phyloP scores from a whole-genome alignment of 2,329 filamentous ascomycete species.

The Trichoderma koningiopsis region DNA sequence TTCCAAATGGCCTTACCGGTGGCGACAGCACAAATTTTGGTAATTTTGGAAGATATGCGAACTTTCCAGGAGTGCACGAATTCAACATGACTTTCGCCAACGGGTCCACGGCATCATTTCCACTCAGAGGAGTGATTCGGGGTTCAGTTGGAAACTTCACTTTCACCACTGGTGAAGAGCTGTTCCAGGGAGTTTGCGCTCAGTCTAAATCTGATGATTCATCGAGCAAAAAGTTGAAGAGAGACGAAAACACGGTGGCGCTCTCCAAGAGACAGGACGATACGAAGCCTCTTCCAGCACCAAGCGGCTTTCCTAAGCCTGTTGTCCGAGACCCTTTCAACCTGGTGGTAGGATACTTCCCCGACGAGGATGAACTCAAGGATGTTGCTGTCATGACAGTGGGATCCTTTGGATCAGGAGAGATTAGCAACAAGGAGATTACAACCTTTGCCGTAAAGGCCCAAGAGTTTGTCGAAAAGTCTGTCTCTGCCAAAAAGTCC shows the following conservation, averaged over 20 bases:
- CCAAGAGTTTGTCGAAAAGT: conserved; percentile 49
- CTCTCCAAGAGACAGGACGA: neutral
- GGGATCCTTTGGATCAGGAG: neutral
- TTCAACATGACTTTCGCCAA: conserved; percentile 19
- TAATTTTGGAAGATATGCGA: neutral
- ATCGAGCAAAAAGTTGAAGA: neutral
- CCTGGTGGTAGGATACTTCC: neutral
- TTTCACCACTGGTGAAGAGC: neutral
- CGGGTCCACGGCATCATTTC: neutral
- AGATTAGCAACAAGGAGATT: neutral
- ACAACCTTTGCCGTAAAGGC: conserved; percentile 31
- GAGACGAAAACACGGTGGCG: neutral
- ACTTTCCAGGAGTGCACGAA: conserved; percentile 3
- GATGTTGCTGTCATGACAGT: conserved; percentile 18
- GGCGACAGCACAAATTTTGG: neutral
- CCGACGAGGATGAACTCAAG: neutral
- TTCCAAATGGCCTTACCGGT: neutral
- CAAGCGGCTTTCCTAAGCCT: conserved; percentile 11
- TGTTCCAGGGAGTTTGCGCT: neutral
- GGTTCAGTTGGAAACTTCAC: neutral
- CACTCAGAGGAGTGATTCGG: neutral
- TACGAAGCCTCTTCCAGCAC: neutral
- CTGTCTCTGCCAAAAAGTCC: conserved; percentile 28
- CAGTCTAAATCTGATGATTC: neutral
- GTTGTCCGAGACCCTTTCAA: conserved; percentile 10